These are phyloP conservation scores for Zostera marina DNA, from an alignment of 116 monocot species.

Conservation along the genomic window DNA sequence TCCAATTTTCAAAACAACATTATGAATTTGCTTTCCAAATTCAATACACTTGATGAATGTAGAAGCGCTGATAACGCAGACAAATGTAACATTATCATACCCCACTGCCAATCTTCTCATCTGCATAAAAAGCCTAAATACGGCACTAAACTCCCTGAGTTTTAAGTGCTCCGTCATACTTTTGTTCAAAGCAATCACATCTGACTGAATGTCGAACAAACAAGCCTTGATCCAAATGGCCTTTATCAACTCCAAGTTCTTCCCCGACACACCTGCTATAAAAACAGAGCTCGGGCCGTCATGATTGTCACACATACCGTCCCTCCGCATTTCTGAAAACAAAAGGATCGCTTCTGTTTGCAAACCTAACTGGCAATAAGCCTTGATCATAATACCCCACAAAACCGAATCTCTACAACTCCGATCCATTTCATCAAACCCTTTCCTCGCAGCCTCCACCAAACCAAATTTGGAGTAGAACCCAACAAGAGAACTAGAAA, in stretches of 20 bases:
- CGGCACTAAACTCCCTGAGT: constrained; percentile 15
- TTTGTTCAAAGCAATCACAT: constrained; percentile 33
- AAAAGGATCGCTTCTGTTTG: constrained; percentile 17
- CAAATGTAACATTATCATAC: constrained; percentile 35
- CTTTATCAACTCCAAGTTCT: constrained; percentile 19
- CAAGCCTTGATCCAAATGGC: constrained; percentile 32
- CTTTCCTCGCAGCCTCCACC: constrained; percentile 12
- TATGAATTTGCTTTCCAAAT: constrained; percentile 34
- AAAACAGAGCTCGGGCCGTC: constrained; percentile 18
- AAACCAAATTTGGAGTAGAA: constrained; percentile 29
- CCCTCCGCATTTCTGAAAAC: constrained; percentile 33
- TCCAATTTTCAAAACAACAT: constrained; percentile 19
- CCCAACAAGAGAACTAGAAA: constrained; percentile 28
- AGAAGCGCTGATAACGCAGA: constrained; percentile 28
- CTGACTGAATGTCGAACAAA: constrained; percentile 10
- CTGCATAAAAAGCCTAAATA: constrained; percentile 21
- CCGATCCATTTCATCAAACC: constrained; percentile 31
- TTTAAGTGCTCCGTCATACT: constrained; percentile 22
- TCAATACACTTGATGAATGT: constrained; percentile 10
- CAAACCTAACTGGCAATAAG: constrained; percentile 20
- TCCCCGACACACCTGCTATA: not conserved
- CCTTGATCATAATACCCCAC: constrained; percentile 54
- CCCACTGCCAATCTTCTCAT: constrained; percentile 34
- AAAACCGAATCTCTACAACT: constrained; percentile 26
- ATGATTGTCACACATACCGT: constrained; percentile 17